Conservation (phyloP, 305 asterid species). For the Andrographis paniculata region DNA sequence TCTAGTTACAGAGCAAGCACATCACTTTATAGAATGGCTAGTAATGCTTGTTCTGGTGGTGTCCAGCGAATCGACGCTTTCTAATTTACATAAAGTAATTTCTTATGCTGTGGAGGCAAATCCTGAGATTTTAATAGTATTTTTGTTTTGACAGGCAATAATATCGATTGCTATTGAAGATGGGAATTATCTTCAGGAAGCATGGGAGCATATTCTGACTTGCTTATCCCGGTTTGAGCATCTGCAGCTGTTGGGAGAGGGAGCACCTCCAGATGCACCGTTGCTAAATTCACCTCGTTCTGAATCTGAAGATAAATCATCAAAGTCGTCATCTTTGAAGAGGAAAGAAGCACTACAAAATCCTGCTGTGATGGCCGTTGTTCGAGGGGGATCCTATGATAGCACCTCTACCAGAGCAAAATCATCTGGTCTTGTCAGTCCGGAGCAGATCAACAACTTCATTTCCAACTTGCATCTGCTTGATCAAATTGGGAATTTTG, state of each 20-base stretch:
- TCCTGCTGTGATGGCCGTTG: constrained; percentile 93
- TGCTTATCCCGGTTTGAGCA: constrained; percentile 98
- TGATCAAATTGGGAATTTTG: constrained; percentile 95
- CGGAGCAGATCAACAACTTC: constrained; percentile 85
- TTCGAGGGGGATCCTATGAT: constrained; percentile 97
- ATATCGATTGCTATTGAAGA: constrained; percentile 94
- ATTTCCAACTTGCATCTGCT: constrained; percentile 86
- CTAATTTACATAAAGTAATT: neutral
- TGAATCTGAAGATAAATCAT: constrained; percentile 58
- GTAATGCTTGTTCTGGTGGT: neutral
- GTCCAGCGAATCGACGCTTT: no score
- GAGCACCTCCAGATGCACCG: constrained; percentile 93
- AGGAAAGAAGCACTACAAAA: constrained; percentile 91
- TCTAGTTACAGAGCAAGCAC: no score
- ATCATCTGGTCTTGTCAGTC: constrained; percentile 67
- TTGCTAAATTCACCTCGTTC: constrained; percentile 48
- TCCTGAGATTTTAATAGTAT: neutral
- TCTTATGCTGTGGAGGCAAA: neutral
- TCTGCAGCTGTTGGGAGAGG: constrained; percentile 96
- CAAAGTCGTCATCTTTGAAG: constrained; percentile 54
- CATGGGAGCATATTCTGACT: constrained; percentile 98
- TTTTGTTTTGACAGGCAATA: constrained; percentile 52
- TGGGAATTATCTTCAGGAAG: constrained; percentile 88
- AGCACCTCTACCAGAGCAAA: constrained; percentile 69
- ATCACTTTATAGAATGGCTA: neutral